Base-by-base conservation (phyloP, 2,329 filamentous ascomycete species). In the Neonectria coccinea region DNA sequence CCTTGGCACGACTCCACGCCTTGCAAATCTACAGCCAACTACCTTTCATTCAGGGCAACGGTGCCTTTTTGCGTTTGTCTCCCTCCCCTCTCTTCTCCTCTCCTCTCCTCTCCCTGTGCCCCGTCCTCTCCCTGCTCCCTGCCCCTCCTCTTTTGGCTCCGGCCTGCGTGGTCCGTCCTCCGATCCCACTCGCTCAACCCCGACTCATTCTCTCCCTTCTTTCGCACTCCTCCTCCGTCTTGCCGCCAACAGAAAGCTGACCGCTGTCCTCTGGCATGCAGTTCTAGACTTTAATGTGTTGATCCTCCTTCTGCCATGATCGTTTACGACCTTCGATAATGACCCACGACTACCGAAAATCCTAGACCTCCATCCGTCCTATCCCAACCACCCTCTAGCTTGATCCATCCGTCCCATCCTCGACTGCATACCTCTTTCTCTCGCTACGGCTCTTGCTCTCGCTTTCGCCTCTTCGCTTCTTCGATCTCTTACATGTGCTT, bases 281-380 rank as follows among this genome's bases (percentile, higher is more conserved):
- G 66, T 68, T 65, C 67, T 73, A 71, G 70, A 70, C 65, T 61
- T 74, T 74, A 73, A 74, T 73, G 62, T 71, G 62, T 71, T 74
- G 68, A 62, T 62, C 69, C 60, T 62, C 68, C 60, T 66, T 62
- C 55, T 73, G 60, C 63, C 45, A 73, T 65, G 70, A 73, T 73
- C 64, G 51, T 64, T 71, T 61, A 74, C 71, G 70, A 71, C 68
- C 58, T 67, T 67, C 66, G 65, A 72, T 74, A 74, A 73, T 73
- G 71, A 67, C 52, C 64, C 54, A 73, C 70, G 67, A 71, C 60
- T 56, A 66, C 59, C 71, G 53, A 73, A 56, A 69, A 65, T 67
- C 63, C 48, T 63, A 63, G 56, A 64, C 59, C 51, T 56, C 25
- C 55, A 54, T 65, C 58, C 56, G 59, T 62, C 63, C 50, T 41